Conservation (phyloP, 805 yeast genomes). For the Kodamaea kakaduensis region DNA sequence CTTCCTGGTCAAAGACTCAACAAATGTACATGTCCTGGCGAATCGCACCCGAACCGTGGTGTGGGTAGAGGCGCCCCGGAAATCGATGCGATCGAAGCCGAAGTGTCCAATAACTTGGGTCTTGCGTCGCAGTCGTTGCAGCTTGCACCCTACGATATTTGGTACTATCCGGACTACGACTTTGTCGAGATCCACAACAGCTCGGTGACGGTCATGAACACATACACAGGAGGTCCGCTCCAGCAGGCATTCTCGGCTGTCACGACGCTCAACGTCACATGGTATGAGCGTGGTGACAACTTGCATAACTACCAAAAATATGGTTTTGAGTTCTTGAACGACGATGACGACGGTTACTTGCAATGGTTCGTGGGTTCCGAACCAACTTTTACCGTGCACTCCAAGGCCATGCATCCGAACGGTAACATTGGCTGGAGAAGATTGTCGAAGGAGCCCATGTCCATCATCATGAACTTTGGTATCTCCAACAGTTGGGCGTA, state of each 20-base stretch:
- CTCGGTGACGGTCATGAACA: constrained; percentile 73
- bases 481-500: constrained; percentile 90
- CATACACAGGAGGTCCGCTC: constrained; percentile 87
- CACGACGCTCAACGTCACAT: constrained; percentile 69
- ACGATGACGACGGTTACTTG: constrained; percentile 62
- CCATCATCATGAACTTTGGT: constrained; percentile 83
- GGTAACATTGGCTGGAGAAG: constrained; percentile 86
- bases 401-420: constrained; percentile 78
- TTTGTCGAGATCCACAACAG: constrained; percentile 69
- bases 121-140: constrained; percentile 90
- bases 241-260: constrained; percentile 90
- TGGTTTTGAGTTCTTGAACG: constrained; percentile 76
- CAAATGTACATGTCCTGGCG: constrained; percentile 75
- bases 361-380: constrained; percentile 82
- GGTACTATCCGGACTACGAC: constrained; percentile 89
- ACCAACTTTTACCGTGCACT: constrained; percentile 70
- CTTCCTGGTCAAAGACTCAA: constrained; percentile 80
- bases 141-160: constrained; percentile 89
- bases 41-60: constrained; percentile 85
- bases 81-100: constrained; percentile 88
- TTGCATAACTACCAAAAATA: constrained; percentile 60
- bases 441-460: constrained; percentile 89
- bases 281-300: constrained; percentile 71
- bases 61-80: constrained; percentile 94
- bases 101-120: constrained; percentile 57